A percentile compares a stretch with the other conserved stretches of the same genome.
These are phyloP conservation scores for Hortaea sp. DNA, from an alignment of 2,329 filamentous ascomycete species.

Conservation along the genomic window DNA sequence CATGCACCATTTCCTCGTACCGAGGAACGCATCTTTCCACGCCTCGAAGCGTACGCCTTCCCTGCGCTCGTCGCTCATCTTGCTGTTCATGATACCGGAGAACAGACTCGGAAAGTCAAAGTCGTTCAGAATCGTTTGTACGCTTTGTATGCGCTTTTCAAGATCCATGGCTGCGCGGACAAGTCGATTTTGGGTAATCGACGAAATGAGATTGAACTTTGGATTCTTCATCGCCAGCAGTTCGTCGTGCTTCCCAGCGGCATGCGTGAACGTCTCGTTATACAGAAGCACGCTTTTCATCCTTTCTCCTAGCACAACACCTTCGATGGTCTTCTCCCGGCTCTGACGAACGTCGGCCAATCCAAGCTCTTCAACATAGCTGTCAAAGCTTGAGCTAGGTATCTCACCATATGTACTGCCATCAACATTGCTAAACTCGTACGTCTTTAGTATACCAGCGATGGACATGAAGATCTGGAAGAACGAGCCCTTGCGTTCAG, in stretches of 20 bases:
- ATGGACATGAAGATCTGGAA: constrained; percentile 54
- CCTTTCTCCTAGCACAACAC: constrained; percentile 75
- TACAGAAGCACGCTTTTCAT: constrained; percentile 77
- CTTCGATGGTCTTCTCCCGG: constrained; percentile 81
- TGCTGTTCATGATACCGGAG: constrained; percentile 76
- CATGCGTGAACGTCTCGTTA: constrained; percentile 85
- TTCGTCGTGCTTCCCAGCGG: constrained; percentile 71
- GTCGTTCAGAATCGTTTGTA: constrained; percentile 65
- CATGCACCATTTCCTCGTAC: constrained; percentile 64
- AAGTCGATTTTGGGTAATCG: constrained; percentile 64
- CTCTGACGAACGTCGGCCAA: constrained; percentile 73
- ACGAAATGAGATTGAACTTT: constrained; percentile 60
- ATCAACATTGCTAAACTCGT: constrained; percentile 52
- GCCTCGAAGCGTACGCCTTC: constrained; percentile 67
- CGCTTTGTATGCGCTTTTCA: constrained; percentile 57
- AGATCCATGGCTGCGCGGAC: constrained; percentile 76
- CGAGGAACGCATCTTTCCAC: constrained; percentile 67
- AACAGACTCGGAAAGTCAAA: constrained; percentile 91
- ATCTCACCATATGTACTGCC: constrained; percentile 55
- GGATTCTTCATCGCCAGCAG: constrained; percentile 59
- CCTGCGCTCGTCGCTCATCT: constrained; percentile 64
- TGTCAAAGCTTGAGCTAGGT: constrained; percentile 54
- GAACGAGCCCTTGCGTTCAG: constrained; percentile 42
- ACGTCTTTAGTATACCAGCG: constrained; percentile 46
- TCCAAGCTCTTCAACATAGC: constrained; percentile 66